A percentile compares a stretch with the other conserved stretches of the same genome.
These are phyloP conservation scores for Saprolegnia diclina DNA, from an alignment of 352 stramenopile species.

Conservation along the genomic window DNA sequence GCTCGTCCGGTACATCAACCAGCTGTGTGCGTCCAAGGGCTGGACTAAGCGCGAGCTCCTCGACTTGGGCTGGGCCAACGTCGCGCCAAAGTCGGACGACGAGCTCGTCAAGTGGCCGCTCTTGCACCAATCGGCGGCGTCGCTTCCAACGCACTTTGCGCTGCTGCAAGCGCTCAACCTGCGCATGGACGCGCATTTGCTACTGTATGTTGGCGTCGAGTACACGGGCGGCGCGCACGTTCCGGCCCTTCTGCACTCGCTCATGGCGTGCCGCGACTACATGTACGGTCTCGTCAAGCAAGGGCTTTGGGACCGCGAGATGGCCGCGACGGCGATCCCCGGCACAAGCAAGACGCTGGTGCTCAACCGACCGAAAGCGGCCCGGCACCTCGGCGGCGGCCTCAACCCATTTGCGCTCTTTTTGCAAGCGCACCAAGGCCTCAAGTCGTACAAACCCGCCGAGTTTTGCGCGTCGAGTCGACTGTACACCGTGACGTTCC, in stretches of 20 bases:
- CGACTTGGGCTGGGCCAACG: constrained; percentile 44
- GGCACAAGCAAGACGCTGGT: constrained; percentile 50
- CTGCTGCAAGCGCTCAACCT: constrained; percentile 66
- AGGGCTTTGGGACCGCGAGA: constrained; percentile 56
- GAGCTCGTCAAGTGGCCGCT: constrained; percentile 64
- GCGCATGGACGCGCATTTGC: constrained; percentile 38
- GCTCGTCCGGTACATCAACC: constrained; percentile 71
- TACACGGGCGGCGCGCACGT: background rate
- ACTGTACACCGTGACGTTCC: constrained; percentile 78
- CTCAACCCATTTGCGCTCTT: constrained; percentile 52
- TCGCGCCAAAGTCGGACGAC: constrained; percentile 43
- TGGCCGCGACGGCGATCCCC: constrained; percentile 42
- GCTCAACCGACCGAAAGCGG: constrained; percentile 70
- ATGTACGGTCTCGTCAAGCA: constrained; percentile 72
- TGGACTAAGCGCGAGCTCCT: constrained; percentile 46
- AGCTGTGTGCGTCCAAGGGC: constrained; percentile 41
- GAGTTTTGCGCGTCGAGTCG: constrained; percentile 55
- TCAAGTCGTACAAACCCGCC: constrained; percentile 48
- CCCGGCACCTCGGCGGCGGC: constrained; percentile 61
- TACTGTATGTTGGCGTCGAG: constrained; percentile 48
- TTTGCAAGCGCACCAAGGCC: constrained; percentile 72
- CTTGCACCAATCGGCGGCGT: constrained; percentile 32
- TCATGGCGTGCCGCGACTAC: constrained; percentile 28
- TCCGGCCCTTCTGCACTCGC: background rate
- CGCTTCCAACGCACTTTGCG: constrained; percentile 50